Percentiles rank a stretch among this genome's conserved stretches.
Conservation (phyloP, 192 early-diverging fungal genomes). For the Entophlyctis luteolus region DNA sequence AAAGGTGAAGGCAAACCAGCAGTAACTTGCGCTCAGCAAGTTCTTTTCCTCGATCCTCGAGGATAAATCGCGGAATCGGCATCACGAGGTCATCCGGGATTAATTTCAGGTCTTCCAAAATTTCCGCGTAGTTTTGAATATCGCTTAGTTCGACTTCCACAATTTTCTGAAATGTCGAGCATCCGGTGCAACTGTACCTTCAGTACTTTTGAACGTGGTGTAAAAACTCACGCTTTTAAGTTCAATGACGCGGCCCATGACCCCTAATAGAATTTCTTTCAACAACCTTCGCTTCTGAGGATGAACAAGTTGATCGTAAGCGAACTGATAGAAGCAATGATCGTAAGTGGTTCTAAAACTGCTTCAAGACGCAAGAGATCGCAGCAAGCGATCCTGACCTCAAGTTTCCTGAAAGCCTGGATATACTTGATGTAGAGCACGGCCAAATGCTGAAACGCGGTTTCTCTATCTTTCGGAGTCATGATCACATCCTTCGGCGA, state of each 20-base stretch:
- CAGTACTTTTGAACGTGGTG: no score
- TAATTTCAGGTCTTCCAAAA: slow-evolving; percentile 58
- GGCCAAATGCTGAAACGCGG: slow-evolving; percentile 53
- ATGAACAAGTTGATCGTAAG: slow-evolving; percentile 60
- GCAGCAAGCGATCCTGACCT: slow-evolving; percentile 29
- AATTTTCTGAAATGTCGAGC: slow-evolving; percentile 41
- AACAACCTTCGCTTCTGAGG: slow-evolving; percentile 59
- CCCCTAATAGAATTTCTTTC: slow-evolving; percentile 44
- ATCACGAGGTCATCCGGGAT: slow-evolving; percentile 48
- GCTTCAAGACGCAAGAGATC: no score
- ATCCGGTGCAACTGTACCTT: no score
- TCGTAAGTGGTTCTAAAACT: no score
- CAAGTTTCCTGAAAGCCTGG: slow-evolving; percentile 51
- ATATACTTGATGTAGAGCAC: slow-evolving; percentile 57
- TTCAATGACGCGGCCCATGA: slow-evolving; percentile 53
- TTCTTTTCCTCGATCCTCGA: slow-evolving; percentile 46
- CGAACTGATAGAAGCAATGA: slow-evolving; percentile 37
- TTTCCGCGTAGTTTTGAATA: slow-evolving; percentile 47
- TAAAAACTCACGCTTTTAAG: slow-evolving; percentile 49
- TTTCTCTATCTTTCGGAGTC: slow-evolving; percentile 50
- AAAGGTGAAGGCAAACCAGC: slow-evolving; percentile 28
- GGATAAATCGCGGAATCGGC: slow-evolving; percentile 48
- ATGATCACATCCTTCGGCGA: slow-evolving; percentile 45
- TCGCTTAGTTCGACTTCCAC: slow-evolving; percentile 54
- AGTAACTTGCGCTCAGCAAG: slow-evolving; percentile 27